phyloP scores from a whole-genome alignment of 441 rosid genomes.

The Theobroma grandiflorum region DNA sequence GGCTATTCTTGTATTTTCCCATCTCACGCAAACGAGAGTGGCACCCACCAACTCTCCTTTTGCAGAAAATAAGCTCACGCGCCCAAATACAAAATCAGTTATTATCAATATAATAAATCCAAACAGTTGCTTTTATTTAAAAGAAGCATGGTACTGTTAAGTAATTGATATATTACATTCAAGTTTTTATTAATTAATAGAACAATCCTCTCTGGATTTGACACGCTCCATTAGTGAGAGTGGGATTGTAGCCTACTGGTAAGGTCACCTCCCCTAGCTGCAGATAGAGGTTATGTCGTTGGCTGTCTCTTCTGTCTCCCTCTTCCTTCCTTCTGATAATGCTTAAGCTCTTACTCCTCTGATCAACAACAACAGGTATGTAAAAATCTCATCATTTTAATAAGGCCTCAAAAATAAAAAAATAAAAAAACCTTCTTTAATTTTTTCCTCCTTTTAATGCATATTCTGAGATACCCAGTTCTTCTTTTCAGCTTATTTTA shows the following conservation, averaged over 20 bases:
- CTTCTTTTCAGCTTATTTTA: neutral
- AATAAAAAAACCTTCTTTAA: neutral
- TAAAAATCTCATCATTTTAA: neutral
- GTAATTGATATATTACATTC: no score
- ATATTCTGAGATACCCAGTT: neutral
- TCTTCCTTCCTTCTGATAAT: neutral
- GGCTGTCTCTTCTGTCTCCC: neutral
- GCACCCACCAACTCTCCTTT: neutral
- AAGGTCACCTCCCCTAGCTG: neutral
- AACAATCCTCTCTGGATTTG: neutral
- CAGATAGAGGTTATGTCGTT: neutral
- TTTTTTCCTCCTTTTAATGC: neutral
- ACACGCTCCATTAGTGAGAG: conserved; percentile 15
- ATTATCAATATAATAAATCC: no score
- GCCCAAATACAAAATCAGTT: neutral
- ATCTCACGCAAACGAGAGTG: no score
- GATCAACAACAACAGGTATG: conserved; percentile 14
- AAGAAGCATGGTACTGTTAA: no score
- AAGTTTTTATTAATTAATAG: no score
- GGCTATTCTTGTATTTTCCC: neutral
- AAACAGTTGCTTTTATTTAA: no score
- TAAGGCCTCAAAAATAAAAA: neutral
- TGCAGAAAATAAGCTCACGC: neutral
- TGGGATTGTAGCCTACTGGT: neutral
- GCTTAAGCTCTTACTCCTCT: neutral